Percentiles rank a stretch among this genome's conserved stretches.
Evolutionary conservation across 331 rosid genomes (phyloP).

Genomic region (Saraca asoca): DNA sequence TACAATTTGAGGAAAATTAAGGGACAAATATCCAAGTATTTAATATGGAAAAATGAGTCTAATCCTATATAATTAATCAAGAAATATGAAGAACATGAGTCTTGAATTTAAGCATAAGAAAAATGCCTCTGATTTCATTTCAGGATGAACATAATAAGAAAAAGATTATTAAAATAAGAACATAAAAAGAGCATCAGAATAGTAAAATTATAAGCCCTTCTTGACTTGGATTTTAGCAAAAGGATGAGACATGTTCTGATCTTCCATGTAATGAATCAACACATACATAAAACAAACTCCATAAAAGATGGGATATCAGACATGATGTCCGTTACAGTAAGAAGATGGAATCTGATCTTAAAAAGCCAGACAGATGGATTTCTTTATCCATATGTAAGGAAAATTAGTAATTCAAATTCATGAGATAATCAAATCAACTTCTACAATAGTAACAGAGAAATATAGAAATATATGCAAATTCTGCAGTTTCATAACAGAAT

Average conservation of each 20-base stretch:
- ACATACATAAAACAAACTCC: not conserved
- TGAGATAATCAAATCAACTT: constrained; percentile 18
- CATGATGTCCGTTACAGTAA: not conserved
- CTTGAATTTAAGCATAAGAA: constrained; percentile 1
- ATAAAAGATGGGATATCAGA: not conserved
- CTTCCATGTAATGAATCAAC: not conserved
- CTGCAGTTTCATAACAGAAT: not conserved
- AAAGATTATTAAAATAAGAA: too few relatives aligned
- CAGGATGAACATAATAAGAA: too few relatives aligned
- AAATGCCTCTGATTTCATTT: constrained; percentile 17
- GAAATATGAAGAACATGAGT: not conserved
- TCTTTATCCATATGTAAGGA: constrained; percentile 16
- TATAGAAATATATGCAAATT: too few relatives aligned
- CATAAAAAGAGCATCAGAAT: constrained; percentile 1
- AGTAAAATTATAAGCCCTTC: not conserved
- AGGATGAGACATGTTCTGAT: not conserved
- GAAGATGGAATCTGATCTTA: constrained; percentile 8
- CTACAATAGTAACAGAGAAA: not conserved
- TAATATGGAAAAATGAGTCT: too few relatives aligned
- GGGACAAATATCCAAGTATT: too few relatives aligned
- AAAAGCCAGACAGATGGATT: constrained; percentile 1
- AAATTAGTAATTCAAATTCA: constrained; percentile 17
- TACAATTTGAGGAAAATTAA: too few relatives aligned
- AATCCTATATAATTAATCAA: not conserved
- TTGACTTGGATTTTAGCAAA: not conserved